These are phyloP conservation scores for Xylariaceae sp. DNA, from an alignment of 2,329 filamentous ascomycete species.

Conservation along the genomic window DNA sequence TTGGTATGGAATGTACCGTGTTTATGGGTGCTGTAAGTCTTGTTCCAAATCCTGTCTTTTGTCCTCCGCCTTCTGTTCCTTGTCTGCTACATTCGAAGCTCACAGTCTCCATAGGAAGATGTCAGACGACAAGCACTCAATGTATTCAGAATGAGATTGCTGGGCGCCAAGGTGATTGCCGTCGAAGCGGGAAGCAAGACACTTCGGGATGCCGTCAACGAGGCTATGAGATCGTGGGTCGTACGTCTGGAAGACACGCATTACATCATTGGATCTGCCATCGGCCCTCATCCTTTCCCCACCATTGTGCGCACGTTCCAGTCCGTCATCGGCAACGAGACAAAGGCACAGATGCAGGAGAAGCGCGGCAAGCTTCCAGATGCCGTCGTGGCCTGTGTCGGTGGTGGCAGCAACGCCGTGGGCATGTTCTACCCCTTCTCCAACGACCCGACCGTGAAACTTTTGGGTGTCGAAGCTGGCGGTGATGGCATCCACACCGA, in stretches of 20 bases:
- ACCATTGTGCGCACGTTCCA: conserved; percentile 98
- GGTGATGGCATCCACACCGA: conserved; percentile 86
- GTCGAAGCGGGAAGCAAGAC: conserved; percentile 87
- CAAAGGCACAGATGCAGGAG: conserved; percentile 83
- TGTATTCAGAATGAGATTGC: conserved; percentile 96
- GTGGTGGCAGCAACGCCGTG: conserved; percentile 88
- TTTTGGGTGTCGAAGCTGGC: conserved; percentile 91
- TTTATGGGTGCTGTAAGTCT: conserved; percentile 81
- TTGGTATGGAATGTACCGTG: conserved; percentile 95
- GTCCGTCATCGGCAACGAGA: conserved; percentile 92
- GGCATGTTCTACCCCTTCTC: conserved; percentile 99
- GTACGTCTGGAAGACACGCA: conserved; percentile 89
- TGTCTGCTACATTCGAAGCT: neutral
- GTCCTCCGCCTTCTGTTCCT: neutral
- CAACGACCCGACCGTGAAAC: conserved; percentile 77
- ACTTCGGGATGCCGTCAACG: conserved; percentile 86
- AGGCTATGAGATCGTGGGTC: conserved; percentile 92
- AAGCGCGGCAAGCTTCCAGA: conserved; percentile 87
- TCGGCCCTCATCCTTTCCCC: conserved; percentile 96
- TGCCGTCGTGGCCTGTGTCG: conserved; percentile 93
- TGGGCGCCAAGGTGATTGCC: conserved; percentile 87
- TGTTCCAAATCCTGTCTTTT: too few species aligned
- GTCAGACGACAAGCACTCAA: conserved; percentile 94
- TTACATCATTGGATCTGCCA: conserved; percentile 97
- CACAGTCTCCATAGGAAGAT: conserved; percentile 58